Conservation (phyloP, 305 asterid species). For the Rubia balearica region DNA sequence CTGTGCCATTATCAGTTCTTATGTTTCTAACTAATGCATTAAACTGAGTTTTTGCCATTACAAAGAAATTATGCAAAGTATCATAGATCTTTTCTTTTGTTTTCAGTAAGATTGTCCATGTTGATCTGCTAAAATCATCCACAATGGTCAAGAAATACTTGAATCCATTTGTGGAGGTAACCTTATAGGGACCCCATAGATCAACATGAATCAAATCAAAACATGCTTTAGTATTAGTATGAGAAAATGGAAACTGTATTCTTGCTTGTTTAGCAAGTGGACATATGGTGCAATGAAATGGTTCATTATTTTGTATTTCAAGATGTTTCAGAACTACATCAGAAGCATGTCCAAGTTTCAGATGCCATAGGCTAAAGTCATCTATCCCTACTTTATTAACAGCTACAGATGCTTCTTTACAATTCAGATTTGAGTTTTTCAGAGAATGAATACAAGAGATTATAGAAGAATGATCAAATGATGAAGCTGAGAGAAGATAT, state of each 20-base stretch:
- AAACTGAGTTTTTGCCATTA: background rate
- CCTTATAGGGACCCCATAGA: background rate
- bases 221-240: background rate
- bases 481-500: background rate
- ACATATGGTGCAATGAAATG: background rate
- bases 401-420: too few relatives aligned
- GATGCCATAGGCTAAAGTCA: too few relatives aligned
- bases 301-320: too few relatives aligned
- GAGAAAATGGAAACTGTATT: too few relatives aligned
- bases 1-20: background rate
- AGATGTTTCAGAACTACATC: too few relatives aligned
- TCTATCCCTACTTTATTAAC: too few relatives aligned
- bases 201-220: background rate
- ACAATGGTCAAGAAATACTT: background rate
- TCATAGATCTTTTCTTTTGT: too few relatives aligned
- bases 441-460: too few relatives aligned
- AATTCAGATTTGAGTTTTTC: too few relatives aligned
- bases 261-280: background rate
- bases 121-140: background rate
- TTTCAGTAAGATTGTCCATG: background rate
- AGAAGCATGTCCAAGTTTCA: too few relatives aligned
- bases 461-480: background rate
- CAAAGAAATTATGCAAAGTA: background rate
- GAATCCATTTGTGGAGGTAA: background rate
- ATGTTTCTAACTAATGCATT: rapidly evolving